Evolutionary conservation across 441 rosid species (phyloP), one percentile per base, ranked within the genome.

Genomic region (Brassica balearica): DNA sequence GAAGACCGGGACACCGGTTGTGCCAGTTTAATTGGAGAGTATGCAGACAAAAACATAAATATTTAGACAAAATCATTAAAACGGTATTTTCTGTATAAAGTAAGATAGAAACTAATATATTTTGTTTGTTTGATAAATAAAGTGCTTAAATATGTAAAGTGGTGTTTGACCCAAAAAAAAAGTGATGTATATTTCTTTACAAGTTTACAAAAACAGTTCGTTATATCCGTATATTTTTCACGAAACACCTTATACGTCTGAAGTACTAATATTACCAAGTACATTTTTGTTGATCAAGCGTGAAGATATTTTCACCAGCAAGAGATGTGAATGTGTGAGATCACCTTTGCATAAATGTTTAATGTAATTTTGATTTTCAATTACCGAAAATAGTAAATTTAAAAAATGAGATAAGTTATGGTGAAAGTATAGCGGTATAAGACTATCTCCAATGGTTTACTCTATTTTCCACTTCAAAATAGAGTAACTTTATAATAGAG

Each of bases 1-100:
- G 58, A 6, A 53, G 59, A 34, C 4, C 12, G 0, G 0, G 32
- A 32, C 75, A 76, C 75, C 65, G 71, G 80, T 51, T 76, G 25
- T 10, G 9, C 56, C 71, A 51, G 65, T 51, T 63, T 70, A 23
- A 0, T 63, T 51, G 11, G 17, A 53, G 15, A 71, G 56, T 51
- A 2, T 2, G 34, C 36, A 60, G 62, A 60, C 51, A 14, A 60
- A 15, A 6, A 59, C 2, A 43, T 8, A 8, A 22, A 75, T 46
- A 38, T 25, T 9, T 6, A 46, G 12, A 46, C 15, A 12, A 48
- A 14, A 71, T 36, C 41, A 36, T 36, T 36, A 36, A 36, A 5
- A 48, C 55, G 15, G 7, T 14, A 8, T 65, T 36, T 36, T 2
- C 8, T 65, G 68, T 34, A 34, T 17, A 60, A 58, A 20, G n/a